Base-by-base conservation (phyloP, 345 rosid genomes). In the Isatis tinctoria region DNA sequence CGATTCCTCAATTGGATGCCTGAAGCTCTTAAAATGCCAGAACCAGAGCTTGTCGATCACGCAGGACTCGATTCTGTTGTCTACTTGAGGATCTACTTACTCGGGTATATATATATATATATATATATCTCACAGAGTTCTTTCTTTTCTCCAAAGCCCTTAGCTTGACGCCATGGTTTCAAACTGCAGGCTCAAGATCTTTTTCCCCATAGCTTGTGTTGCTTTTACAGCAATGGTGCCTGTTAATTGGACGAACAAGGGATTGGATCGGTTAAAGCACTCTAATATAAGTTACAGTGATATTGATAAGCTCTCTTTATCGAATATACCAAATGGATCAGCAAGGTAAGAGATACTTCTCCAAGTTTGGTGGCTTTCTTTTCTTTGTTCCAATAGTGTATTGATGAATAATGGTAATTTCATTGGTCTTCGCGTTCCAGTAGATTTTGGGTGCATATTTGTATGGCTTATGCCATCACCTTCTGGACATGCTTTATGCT, bases 381-480 rank as follows among this genome's bases (percentile, higher is more conserved):
- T n/a, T 57, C 40, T 28, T 41, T 13, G 28, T 41, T 69, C 53
- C 27, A 24, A 14, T 47, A 60, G 47, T 59, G 47, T 24, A 32
- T 16, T 33, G 39, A 24, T 48, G 30, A 6, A 8, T 58, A 3
- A 43, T 58, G 48, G 47, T 58, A 0, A 8, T 11, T 52, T 53
- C n/a, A 41, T 30, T 68, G 45, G 37, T 30, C 39, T 9, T 58
- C 26, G 6, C 32, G 35, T 63, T 60, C 6, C 27, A 47, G 78
- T 88, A 94, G 97, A 79, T 91, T 94, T 78, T 94, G 97, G 97
- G 83, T 93, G 54, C 98, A 91, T 83, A 48, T 91, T 74, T 89
- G 86, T 32, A 88, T 88, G 92, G 97, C 97, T 47, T 94, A 91
- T 83, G 93, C 72, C 7, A 87, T 91, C 53, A 91, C 91, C 44